Evolutionary conservation across 257 asterid species (phyloP).

Genomic region (Plantago elongata): DNA sequence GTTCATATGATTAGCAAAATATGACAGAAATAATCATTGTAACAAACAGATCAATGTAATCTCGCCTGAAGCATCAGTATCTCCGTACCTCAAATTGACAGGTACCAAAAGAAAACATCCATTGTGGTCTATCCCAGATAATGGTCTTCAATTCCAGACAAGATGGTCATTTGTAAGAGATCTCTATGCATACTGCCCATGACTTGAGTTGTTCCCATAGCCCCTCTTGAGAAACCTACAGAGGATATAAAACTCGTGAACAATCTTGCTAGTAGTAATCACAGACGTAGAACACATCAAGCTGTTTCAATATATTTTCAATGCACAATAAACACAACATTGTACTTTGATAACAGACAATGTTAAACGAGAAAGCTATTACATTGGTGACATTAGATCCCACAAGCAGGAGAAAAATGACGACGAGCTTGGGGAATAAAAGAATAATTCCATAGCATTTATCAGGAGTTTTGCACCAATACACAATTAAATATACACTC

Average conservation of each 20-base stretch:
- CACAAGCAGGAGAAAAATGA: conserved; percentile 10
- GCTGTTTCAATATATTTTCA: background rate
- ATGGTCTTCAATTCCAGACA: conserved; percentile 90
- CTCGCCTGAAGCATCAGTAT: background rate
- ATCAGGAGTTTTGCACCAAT: conserved; percentile 5
- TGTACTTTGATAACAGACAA: background rate
- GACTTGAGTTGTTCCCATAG: conserved; percentile 86
- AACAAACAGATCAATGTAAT: too few relatives aligned
- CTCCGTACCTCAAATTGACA: background rate
- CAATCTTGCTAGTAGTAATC: conserved; percentile 10
- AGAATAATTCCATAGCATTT: conserved; percentile 14
- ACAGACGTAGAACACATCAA: background rate
- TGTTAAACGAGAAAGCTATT: background rate
- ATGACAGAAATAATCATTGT: too few relatives aligned
- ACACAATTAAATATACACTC: conserved; percentile 36
- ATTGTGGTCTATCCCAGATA: conserved; percentile 95
- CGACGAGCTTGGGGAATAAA: background rate
- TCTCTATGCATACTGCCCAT: conserved; percentile 89
- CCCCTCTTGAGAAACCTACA: conserved; percentile 92
- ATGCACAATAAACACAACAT: conserved; percentile 8
- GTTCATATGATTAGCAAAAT: too few relatives aligned
- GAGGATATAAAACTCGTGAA: conserved; percentile 16
- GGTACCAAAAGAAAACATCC: conserved; percentile 35
- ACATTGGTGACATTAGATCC: conserved; percentile 9
- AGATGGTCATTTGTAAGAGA: conserved; percentile 92